Evolutionary conservation across 768 basidiomycete species (phyloP).

Genomic region (Lactifluus hygrophoroides): DNA sequence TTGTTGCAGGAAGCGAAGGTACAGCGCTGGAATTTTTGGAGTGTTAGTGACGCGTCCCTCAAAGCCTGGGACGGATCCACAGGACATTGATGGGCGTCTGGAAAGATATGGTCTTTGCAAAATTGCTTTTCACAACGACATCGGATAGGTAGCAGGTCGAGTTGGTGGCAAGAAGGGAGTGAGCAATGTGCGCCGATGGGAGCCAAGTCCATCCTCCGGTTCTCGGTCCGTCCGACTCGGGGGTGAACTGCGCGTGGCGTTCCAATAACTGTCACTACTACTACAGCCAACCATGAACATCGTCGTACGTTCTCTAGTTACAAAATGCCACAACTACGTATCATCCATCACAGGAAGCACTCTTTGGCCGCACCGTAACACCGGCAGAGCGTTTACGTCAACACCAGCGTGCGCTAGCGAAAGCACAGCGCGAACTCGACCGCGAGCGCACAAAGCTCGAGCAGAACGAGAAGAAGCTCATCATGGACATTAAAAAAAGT

Average conservation of each 20-base stretch:
- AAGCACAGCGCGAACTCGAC: slow-evolving; percentile 97
- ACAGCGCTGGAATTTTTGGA: slow-evolving; percentile 41
- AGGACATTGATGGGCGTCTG: slow-evolving; percentile 53
- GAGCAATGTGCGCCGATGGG: slow-evolving; percentile 60
- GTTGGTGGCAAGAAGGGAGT: slow-evolving; percentile 44
- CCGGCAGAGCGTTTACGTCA: slow-evolving; percentile 95
- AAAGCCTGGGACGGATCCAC: slow-evolving; percentile 10
- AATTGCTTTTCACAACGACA: slow-evolving; percentile 54
- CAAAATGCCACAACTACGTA: neutral
- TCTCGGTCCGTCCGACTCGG: neutral
- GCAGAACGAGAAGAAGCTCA: slow-evolving; percentile 93
- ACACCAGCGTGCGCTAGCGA: slow-evolving; percentile 91
- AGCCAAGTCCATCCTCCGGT: slow-evolving; percentile 34
- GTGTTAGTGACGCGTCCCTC: neutral
- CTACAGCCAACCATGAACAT: slow-evolving; percentile 56
- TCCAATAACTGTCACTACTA: neutral
- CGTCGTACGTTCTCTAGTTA: slow-evolving; percentile 42
- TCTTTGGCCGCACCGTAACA: slow-evolving; percentile 90
- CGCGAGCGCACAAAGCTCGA: slow-evolving; percentile 92
- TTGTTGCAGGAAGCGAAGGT: slow-evolving; percentile 43
- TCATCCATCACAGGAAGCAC: slow-evolving; percentile 60
- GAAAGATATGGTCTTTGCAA: slow-evolving; percentile 55
- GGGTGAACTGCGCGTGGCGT: neutral
- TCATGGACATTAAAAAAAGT: slow-evolving; percentile 91
- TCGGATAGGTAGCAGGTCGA: slow-evolving; percentile 72